Conservation (phyloP, 2,329 filamentous ascomycete genomes). For the Zasmidium cellare region DNA sequence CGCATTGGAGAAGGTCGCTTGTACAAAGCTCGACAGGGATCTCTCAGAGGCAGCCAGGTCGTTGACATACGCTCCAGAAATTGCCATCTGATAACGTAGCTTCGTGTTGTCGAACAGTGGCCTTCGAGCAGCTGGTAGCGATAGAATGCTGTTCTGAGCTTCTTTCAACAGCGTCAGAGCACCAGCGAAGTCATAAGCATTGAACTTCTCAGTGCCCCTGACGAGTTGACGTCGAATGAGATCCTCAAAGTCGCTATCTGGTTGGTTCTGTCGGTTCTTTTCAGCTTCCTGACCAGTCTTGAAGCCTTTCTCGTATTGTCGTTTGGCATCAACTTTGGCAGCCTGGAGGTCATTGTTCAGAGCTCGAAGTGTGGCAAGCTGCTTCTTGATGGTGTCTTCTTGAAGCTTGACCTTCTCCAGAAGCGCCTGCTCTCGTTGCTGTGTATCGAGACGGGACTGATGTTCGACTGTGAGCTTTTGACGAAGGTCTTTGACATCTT, state of each 20-base stretch:
- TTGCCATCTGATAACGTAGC: constrained; percentile 9
- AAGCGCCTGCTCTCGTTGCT: neutral
- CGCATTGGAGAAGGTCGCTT: neutral
- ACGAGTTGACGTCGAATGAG: neutral
- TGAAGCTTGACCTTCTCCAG: neutral
- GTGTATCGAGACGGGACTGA: neutral
- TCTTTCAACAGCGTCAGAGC: constrained; percentile 1
- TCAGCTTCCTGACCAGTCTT: constrained; percentile 3
- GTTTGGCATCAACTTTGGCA: neutral
- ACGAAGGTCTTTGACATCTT: neutral
- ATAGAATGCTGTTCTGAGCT: constrained; percentile 1
- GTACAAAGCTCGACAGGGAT: neutral
- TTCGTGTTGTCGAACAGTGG: constrained; percentile 4
- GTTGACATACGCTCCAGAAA: constrained; percentile 9
- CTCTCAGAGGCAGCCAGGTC: constrained; percentile 8
- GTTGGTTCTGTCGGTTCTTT: neutral
- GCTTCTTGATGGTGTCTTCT: neutral
- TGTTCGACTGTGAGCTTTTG: neutral
- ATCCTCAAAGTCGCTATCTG: neutral
- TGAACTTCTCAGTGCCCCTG: neutral
- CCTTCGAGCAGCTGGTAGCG: constrained; percentile 2
- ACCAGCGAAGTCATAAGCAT: neutral
- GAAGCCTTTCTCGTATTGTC: neutral
- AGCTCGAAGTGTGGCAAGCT: neutral
- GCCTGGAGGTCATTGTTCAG: neutral